A percentile compares a stretch with the other conserved stretches of the same genome.
Evolutionary conservation across 495 filamentous ascomycete genomes (phyloP).

Genomic region (Astrocystis sublimbata): DNA sequence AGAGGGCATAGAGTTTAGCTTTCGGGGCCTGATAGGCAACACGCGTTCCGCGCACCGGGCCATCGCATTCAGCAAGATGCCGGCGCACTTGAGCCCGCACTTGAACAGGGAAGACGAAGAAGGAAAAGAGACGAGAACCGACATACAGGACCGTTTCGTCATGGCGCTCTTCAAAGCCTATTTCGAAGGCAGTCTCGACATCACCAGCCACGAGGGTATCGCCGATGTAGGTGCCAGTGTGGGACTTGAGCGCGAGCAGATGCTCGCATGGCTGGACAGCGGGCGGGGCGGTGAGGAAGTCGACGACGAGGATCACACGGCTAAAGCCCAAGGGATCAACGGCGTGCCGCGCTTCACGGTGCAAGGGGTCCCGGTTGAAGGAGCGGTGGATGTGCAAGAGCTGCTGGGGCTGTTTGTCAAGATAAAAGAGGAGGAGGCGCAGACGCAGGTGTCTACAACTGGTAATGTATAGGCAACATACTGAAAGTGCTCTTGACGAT

Average conservation of each 20-base stretch:
- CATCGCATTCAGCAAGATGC: conserved; percentile 66
- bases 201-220: conserved; percentile 64
- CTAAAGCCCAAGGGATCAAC: conserved; percentile 56
- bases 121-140: too few species aligned
- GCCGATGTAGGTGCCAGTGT: conserved; percentile 61
- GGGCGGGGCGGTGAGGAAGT: conserved; percentile 68
- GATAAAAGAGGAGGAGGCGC: conserved; percentile 34
- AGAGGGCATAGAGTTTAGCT: conserved; percentile 72
- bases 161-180: conserved; percentile 70
- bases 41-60: conserved; percentile 77
- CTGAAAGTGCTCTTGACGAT: not conserved
- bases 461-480: too few species aligned
- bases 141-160: conserved; percentile 63
- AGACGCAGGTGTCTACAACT: not conserved
- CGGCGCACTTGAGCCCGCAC: conserved; percentile 19
- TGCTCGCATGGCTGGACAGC: conserved; percentile 61
- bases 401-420: conserved; percentile 59
- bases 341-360: conserved; percentile 78
- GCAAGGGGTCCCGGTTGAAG: conserved; percentile 62
- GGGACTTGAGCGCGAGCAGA: conserved; percentile 61
- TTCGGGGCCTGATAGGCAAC: conserved; percentile 72
- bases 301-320: conserved; percentile 65
- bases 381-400: conserved; percentile 62
- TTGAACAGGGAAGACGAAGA: too few species aligned
- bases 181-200: conserved; percentile 77